These are phyloP conservation scores for Globisporangium uncinulatum DNA, from an alignment of 352 stramenopile species.

Conservation along the genomic window DNA sequence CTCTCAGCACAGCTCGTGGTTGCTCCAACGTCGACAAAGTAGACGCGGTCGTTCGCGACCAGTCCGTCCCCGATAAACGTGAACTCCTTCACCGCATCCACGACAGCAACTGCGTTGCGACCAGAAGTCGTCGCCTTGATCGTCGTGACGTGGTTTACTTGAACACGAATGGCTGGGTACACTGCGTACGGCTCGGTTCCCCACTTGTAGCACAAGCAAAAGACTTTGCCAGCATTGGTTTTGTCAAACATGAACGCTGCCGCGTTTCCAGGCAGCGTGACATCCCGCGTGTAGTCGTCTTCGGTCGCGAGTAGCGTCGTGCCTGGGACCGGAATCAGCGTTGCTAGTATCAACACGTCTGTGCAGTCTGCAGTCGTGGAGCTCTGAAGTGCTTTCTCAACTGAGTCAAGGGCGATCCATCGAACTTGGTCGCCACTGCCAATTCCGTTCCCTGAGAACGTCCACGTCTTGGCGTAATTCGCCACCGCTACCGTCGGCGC, in stretches of 20 bases:
- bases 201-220: slow-evolving; percentile 67
- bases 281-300: slow-evolving; percentile 37
- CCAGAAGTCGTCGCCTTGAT: slow-evolving; percentile 24
- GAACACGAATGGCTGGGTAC: slow-evolving; percentile 34
- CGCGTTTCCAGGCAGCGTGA: slow-evolving; percentile 12
- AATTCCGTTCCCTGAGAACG: slow-evolving; percentile 37
- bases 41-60: slow-evolving; percentile 44
- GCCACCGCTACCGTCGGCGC: slow-evolving; percentile 34
- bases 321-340: slow-evolving; percentile 12
- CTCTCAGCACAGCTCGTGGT: slow-evolving; percentile 32
- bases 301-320: slow-evolving; percentile 18
- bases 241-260: slow-evolving; percentile 31
- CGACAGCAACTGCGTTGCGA: slow-evolving; percentile 36
- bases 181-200: slow-evolving; percentile 53
- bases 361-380: slow-evolving; percentile 30
- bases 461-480: slow-evolving; percentile 49
- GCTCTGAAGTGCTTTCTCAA: slow-evolving; percentile 21
- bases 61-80: slow-evolving; percentile 45
- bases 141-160: slow-evolving; percentile 36
- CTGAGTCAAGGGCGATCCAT: slow-evolving; percentile 39
- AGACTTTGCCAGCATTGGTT: slow-evolving; percentile 38
- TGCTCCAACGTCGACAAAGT: slow-evolving; percentile 41
- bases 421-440: slow-evolving; percentile 36
- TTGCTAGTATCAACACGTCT: slow-evolving; percentile 29
- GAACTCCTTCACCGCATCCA: slow-evolving; percentile 46